Conservation (phyloP, 441 rosid species). For the Geranium incanum region DNA sequence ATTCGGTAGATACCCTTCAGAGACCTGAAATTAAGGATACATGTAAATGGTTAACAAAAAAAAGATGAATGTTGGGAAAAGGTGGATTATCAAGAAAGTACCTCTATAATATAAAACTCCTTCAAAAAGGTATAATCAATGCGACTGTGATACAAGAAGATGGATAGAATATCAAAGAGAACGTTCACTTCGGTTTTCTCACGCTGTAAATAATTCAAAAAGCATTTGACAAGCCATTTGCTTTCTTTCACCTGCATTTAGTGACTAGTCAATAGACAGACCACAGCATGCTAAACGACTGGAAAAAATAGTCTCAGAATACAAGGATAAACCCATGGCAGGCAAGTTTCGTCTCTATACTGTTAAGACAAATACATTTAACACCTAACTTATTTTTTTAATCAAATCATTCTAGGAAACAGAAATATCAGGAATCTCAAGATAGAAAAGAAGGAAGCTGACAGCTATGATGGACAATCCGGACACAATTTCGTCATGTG, state of each 20-base stretch:
- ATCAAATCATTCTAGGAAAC: conserved; percentile 3
- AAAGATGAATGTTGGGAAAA: neutral
- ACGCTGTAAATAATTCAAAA: conserved; percentile 80
- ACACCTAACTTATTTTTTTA: neutral
- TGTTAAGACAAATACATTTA: neutral
- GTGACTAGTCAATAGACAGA: conserved; percentile 18
- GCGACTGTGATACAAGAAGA: conserved; percentile 84
- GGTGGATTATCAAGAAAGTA: conserved; percentile 25
- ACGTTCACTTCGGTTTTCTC: conserved; percentile 75
- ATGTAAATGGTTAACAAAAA: neutral
- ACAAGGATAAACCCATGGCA: conserved; percentile 6
- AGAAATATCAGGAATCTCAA: neutral
- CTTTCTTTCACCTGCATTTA: conserved; percentile 90
- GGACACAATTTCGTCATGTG: neutral
- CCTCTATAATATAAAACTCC: conserved; percentile 97
- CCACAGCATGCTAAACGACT: conserved; percentile 7
- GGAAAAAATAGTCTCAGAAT: conserved; percentile 7
- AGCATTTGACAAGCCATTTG: conserved; percentile 99
- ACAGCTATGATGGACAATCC: neutral
- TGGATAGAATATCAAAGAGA: conserved; percentile 86
- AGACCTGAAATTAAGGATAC: conserved; percentile 51
- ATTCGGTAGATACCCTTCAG: conserved; percentile 79
- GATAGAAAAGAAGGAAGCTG: neutral
- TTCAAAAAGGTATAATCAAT: conserved; percentile 91
- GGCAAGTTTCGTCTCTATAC: conserved; percentile 4